Conservation (phyloP, 1,284 basidiomycete genomes). For the Mycena sp. region DNA sequence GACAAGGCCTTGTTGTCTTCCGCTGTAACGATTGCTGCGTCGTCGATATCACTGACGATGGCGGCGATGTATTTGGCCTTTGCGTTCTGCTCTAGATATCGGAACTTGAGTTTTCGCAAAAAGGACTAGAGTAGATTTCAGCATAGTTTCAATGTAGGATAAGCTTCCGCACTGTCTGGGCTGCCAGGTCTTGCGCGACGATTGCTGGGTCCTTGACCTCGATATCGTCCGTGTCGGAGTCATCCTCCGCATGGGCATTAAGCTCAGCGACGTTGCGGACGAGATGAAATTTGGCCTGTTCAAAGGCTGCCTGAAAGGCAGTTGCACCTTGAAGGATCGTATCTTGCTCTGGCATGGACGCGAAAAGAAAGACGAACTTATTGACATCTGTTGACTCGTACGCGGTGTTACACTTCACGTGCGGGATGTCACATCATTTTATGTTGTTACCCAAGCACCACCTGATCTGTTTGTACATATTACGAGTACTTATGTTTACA, state of each 20-base stretch:
- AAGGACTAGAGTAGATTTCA: slow-evolving; percentile 60
- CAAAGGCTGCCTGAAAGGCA: slow-evolving; percentile 39
- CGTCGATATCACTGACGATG: slow-evolving; percentile 84
- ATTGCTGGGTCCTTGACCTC: slow-evolving; percentile 58
- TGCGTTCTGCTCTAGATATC: slow-evolving; percentile 87
- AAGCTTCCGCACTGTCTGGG: slow-evolving; percentile 53
- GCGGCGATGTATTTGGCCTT: slow-evolving; percentile 87
- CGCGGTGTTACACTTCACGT: no score
- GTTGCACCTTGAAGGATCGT: slow-evolving; percentile 18
- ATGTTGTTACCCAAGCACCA: no score
- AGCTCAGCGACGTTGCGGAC: slow-evolving; percentile 46
- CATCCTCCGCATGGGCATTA: slow-evolving; percentile 47
- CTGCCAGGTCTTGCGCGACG: slow-evolving; percentile 55
- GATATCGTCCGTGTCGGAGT: slow-evolving; percentile 44
- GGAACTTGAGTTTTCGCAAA: slow-evolving; percentile 86
- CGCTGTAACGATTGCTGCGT: slow-evolving; percentile 77
- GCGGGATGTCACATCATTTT: no score
- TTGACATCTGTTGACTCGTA: no score
- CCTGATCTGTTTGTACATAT: no score
- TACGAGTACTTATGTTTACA: no score
- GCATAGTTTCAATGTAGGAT: neutral
- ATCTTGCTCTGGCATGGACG: slow-evolving; percentile 12
- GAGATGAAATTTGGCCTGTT: slow-evolving; percentile 47
- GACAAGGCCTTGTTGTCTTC: slow-evolving; percentile 78
- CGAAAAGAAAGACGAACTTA: neutral